Evolutionary conservation across 805 yeast species (phyloP).

Genomic region (Saturnispora hagleri): DNA sequence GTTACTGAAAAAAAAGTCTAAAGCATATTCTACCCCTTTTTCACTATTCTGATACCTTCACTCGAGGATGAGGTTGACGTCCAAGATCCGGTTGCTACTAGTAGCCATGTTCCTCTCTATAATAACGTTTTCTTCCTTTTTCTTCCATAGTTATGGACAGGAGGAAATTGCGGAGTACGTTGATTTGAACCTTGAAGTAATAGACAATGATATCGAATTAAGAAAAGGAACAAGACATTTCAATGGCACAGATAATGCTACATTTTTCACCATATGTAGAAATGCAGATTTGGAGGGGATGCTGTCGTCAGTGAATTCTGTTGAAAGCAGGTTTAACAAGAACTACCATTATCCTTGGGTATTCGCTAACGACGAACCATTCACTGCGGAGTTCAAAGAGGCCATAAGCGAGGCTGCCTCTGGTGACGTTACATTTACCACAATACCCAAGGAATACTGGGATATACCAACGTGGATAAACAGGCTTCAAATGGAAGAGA

Average conservation of each 20-base stretch:
- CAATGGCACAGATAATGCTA: constrained; percentile 36
- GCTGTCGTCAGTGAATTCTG: constrained; percentile 28
- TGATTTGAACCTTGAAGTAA: not conserved
- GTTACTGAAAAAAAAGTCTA: not conserved
- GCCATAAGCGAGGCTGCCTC: constrained; percentile 28
- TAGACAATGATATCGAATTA: constrained; percentile 8
- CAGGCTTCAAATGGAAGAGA: constrained; percentile 23
- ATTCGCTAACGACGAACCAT: constrained; percentile 39
- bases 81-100: not conserved
- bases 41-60: not conserved
- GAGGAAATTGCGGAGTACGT: not conserved
- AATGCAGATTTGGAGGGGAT: constrained; percentile 31
- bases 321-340: constrained; percentile 33
- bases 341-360: constrained; percentile 34
- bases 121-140: not conserved
- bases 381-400: constrained; percentile 31
- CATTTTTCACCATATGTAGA: constrained; percentile 41
- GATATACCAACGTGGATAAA: constrained; percentile 37
- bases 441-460: constrained; percentile 40
- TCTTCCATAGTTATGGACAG: not conserved
- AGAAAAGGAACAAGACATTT: not conserved
- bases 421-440: constrained; percentile 34
- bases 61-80: not conserved
- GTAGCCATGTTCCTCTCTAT: not conserved
- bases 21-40: too few species aligned